Percentiles rank a stretch among this genome's conserved stretches.
These are phyloP conservation scores for Metschnikowia koreensis DNA, from an alignment of 805 yeast genomes.

Conservation along the genomic window DNA sequence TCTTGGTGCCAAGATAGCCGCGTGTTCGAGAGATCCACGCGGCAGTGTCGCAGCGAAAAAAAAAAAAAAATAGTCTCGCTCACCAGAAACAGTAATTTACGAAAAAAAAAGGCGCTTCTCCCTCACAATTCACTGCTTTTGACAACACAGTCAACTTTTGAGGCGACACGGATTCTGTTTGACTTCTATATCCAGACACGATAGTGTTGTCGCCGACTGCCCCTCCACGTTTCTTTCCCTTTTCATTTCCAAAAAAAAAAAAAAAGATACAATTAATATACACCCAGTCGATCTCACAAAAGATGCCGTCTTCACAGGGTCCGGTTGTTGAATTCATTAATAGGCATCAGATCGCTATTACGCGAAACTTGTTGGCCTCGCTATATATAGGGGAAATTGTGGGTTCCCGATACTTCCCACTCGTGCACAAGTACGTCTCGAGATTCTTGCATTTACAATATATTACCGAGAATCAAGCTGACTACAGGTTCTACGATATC, in stretches of 20 bases:
- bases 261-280: not conserved
- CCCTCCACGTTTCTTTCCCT: not conserved
- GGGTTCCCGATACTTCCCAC: slow-evolving; percentile 15
- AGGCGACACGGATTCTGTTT: slow-evolving; percentile 5
- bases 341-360: slow-evolving; percentile 35
- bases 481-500: slow-evolving; percentile 45
- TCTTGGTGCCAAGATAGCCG: not conserved
- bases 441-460: slow-evolving; percentile 38
- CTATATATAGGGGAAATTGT: slow-evolving; percentile 27
- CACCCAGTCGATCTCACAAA: not conserved
- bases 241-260: not conserved
- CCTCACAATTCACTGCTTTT: not conserved
- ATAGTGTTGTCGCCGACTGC: slow-evolving; percentile 7
- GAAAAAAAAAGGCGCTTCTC: slow-evolving; percentile 4
- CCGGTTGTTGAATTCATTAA: slow-evolving; percentile 24
- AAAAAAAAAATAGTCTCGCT: slow-evolving; percentile 12
- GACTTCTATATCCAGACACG: not conserved
- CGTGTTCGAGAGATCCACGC: not conserved
- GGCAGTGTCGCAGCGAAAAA: slow-evolving; percentile 6
- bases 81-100: slow-evolving; percentile 7
- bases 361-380: slow-evolving; percentile 27
- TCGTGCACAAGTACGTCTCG: slow-evolving; percentile 26
- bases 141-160: slow-evolving; percentile 1
- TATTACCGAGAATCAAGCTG: slow-evolving; percentile 16
- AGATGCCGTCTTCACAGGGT: slow-evolving; percentile 10